Evolutionary conservation across 192 early-diverging fungal genomes (phyloP).

Genomic region (Oehlia diaphana): DNA sequence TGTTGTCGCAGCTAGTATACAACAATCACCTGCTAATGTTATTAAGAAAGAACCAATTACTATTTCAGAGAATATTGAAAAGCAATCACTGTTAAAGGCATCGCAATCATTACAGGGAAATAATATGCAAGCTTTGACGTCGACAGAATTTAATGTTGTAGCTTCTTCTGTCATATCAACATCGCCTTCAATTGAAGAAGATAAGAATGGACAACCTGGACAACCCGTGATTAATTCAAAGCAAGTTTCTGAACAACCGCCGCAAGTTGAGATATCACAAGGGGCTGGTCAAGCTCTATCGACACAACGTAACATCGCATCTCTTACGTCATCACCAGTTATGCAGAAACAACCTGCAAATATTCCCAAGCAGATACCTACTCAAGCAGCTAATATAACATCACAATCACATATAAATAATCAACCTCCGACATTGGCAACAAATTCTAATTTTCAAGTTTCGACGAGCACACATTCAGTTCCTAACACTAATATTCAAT

Average conservation of each 20-base stretch:
- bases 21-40: neutral
- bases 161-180: constrained; percentile 16
- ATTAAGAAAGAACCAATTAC: neutral
- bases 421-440: neutral
- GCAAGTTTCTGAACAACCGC: neutral
- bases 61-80: neutral
- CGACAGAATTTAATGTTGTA: constrained; percentile 8
- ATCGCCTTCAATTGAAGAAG: constrained; percentile 9
- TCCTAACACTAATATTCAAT: no score
- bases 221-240: neutral
- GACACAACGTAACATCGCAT: neutral
- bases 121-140: constrained; percentile 5
- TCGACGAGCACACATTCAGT: neutral
- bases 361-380: neutral
- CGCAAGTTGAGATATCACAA: constrained; percentile 25
- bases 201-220: neutral
- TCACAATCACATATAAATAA: neutral
- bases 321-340: constrained; percentile 1
- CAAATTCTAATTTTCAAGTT: neutral
- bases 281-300: constrained; percentile 25
- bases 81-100: neutral
- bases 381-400: neutral
- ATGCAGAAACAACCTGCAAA: neutral
- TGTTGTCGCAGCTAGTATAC: constrained; percentile 32
- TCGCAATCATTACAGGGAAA: neutral